Evolutionary conservation across 2,329 filamentous ascomycete species (phyloP).

Genomic region (Phialophora macrospora): DNA sequence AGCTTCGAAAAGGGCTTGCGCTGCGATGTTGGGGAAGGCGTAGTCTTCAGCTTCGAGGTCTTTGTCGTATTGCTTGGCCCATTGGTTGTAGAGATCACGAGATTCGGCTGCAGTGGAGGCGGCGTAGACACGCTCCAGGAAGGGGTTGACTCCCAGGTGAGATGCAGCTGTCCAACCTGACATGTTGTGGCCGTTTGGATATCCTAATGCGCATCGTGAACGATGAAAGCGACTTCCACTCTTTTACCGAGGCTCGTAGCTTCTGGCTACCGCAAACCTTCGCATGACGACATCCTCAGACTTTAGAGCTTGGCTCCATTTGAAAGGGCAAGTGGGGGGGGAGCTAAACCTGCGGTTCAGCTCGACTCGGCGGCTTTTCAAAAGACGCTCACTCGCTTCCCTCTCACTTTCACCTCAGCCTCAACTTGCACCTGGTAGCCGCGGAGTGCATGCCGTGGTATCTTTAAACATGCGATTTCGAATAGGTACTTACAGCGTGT

Average conservation of each 20-base stretch:
- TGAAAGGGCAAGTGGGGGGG: background rate
- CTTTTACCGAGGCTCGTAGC: background rate
- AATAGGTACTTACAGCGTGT: background rate
- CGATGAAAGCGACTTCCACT: background rate
- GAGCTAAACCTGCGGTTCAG: background rate
- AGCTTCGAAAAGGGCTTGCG: constrained; percentile 40
- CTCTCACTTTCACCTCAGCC: background rate
- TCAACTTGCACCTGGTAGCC: background rate
- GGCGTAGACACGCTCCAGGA: constrained; percentile 48
- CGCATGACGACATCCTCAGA: background rate
- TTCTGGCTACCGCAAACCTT: background rate
- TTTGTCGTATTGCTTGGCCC: constrained; percentile 52
- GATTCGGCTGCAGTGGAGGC: constrained; percentile 46
- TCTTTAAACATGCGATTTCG: background rate
- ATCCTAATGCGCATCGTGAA: background rate
- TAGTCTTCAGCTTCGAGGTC: constrained; percentile 51
- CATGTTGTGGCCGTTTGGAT: background rate
- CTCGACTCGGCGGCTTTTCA: background rate
- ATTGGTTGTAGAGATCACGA: constrained; percentile 52
- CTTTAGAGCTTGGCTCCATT: background rate
- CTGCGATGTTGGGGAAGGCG: constrained; percentile 49
- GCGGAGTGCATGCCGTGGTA: too few relatives aligned
- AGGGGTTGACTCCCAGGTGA: constrained; percentile 35
- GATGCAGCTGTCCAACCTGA: constrained; percentile 1
- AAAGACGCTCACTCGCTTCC: background rate